Evolutionary conservation across 1,284 basidiomycete genomes (phyloP), one percentile per base, ranked within the genome.

Genomic region (Filobasidium uniguttulatum): DNA sequence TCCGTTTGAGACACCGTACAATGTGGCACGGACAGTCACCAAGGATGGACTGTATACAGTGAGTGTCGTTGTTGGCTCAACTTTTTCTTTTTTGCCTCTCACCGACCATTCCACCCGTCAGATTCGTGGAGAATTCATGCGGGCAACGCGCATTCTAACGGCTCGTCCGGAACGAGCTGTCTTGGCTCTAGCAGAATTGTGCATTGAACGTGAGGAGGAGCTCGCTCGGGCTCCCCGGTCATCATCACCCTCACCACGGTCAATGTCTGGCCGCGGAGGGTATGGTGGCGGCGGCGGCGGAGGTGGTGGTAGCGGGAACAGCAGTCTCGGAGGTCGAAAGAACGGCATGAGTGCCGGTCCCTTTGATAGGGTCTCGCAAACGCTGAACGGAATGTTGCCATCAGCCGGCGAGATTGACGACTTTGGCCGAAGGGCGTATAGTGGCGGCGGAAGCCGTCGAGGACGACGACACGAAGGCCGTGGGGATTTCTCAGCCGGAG

Each of bases 91-190:
- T n/a, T 36, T 53, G 1, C 28, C 45, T 45, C 10, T 36, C 34
- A 41, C 17, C 1, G 25, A 5, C 19, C 20, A 8, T 37, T 14
- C 10, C 10, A 17, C n/a, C 33, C 48, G n/a, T 10, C 57, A 91
- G 87, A 93, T 98, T 61, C 88, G 93, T 8, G 93, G 93, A 45
- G 93, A 97, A 72, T 94, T 97, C 66, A 96, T 96, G 87, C 82
- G 93, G 34, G 93, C 91, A 9, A 82, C 83, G 25, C 79, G 90
- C 59, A 85, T 91, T 49, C 72, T 91, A 28, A 75, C 80, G 3
- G 71, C 75, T 57, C 80, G 85, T 9, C 86, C 85, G 0, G 84
- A 87, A 48, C 79, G 85, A 44, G 85, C 86, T 1, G 78, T 85
- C 23, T 67, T 83, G 12, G 84, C 85, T 3, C 73, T 90, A 19